These are phyloP conservation scores for Ilyonectria sp. DNA, from an alignment of 2,329 filamentous ascomycete genomes.

Conservation along the genomic window DNA sequence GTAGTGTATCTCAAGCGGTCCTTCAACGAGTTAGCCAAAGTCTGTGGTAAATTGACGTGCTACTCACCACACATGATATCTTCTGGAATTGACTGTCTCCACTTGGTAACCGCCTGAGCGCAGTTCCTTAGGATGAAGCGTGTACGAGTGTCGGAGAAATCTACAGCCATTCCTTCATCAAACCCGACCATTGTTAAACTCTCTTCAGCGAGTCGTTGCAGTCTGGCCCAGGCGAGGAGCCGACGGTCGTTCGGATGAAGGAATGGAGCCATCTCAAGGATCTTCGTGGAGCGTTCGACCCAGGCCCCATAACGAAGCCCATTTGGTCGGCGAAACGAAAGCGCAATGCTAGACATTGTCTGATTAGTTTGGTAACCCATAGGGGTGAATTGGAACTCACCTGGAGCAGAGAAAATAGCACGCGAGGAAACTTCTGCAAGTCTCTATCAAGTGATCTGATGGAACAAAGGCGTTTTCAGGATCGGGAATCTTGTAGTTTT, in stretches of 20 bases:
- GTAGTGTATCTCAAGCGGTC: conserved; percentile 29
- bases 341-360: conserved; percentile 16
- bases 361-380: background rate
- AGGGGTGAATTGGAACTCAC: background rate
- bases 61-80: conserved; percentile 26
- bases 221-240: conserved; percentile 16
- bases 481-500: conserved; percentile 11
- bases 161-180: conserved; percentile 12
- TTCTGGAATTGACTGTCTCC: conserved; percentile 18
- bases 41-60: fast-evolving
- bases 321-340: conserved; percentile 26
- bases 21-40: conserved; percentile 4
- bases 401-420: conserved; percentile 32
- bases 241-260: conserved; percentile 20
- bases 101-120: conserved; percentile 10
- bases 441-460: conserved; percentile 12
- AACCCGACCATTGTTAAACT: conserved; percentile 20
- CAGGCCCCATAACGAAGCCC: conserved; percentile 26
- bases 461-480: background rate
- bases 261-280: conserved; percentile 6
- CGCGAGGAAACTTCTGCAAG: conserved; percentile 18
- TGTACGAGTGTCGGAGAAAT: conserved; percentile 28
- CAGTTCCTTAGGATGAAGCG: conserved; percentile 19
- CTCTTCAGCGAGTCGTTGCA: conserved; percentile 33
- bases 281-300: conserved; percentile 16